A percentile compares a stretch with the other conserved stretches of the same genome.
Evolutionary conservation across 164 flowering plant genomes (phyloP).

Genomic region (Cinnamomum chago): DNA sequence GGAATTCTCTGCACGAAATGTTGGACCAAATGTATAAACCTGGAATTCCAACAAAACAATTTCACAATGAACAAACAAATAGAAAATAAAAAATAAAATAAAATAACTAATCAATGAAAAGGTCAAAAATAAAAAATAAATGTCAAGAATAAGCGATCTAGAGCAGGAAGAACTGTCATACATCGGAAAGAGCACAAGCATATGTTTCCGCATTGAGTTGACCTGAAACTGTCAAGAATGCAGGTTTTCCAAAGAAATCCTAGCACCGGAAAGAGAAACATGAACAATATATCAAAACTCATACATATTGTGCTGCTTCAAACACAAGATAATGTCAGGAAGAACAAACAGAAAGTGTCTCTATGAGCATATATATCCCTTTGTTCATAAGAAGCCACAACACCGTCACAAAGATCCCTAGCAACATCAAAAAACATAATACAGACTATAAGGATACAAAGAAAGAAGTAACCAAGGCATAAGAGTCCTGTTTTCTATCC

Average conservation of each 20-base stretch:
- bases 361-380: too few relatives aligned
- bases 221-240: conserved; percentile 98
- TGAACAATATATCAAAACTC: neutral
- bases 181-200: conserved; percentile 96
- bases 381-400: too few relatives aligned
- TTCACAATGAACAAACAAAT: neutral
- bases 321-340: neutral
- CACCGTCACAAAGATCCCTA: too few relatives aligned
- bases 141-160: neutral
- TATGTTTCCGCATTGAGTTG: conserved; percentile 98
- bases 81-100: too few relatives aligned
- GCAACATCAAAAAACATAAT: too few relatives aligned
- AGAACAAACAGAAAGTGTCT: too few relatives aligned
- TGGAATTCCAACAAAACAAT: conserved; percentile 25
- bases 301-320: neutral
- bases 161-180: conserved; percentile 28
- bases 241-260: conserved; percentile 98
- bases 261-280: conserved; percentile 21
- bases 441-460: too few relatives aligned
- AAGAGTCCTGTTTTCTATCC: too few relatives aligned
- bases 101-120: too few relatives aligned
- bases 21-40: conserved; percentile 99
- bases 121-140: neutral
- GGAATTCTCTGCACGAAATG: conserved; percentile 98
- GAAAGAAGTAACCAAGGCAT: too few relatives aligned